Base-by-base conservation (phyloP, 805 yeast genomes). In the Ogataea chonburiensis region DNA sequence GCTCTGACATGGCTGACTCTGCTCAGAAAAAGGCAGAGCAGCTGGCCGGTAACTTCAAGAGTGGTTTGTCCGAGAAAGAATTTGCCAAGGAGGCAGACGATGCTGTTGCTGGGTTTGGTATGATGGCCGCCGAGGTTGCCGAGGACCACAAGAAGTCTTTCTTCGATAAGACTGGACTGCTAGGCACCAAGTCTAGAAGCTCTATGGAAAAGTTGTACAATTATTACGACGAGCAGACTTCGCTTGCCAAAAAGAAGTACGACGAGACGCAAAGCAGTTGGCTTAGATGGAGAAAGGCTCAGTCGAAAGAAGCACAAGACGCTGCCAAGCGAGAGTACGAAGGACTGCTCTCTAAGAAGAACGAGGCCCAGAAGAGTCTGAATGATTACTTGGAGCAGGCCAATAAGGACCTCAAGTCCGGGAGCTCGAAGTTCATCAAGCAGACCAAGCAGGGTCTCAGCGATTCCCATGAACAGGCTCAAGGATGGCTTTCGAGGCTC, bases 31-130 rank as follows among this genome's bases (percentile, higher is more conserved):
- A 45, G 14, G 35, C 47, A 14, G 42, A 43, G 10, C 39, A 47
- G n/a, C 22, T 44, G 8, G 35, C 45, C 26, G 46, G 45, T 10
- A 43, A 49, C 5, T 47, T 52, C 25, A 46, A 49, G 17, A 26
- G 19, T 30, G 38, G 40, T 9, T 31, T 48, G 9, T 17, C 42
- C 5, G 70, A 66, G 15, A 53, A 43, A 12, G 53, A 53, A 8
- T 40, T 68, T 17, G 68, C 69, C 10, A 49, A 55, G 25, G 46
- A 46, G 4, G 58, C 73, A 1, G 57, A 58, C 17, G 53, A 52
- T 17, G 58, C 70, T 0, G 54, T 68, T 7, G 57, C 64, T 35
- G 75, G 75, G 3, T 70, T 73, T 72, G 74, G 75, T 13, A 69
- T 66, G 31, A 50, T 57, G 30, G 76, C 75, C 5, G 54, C 63